Percentiles rank a stretch among this genome's conserved stretches.
Evolutionary conservation across 257 asterid genomes (phyloP).

Genomic region (Scutellaria galericulata): DNA sequence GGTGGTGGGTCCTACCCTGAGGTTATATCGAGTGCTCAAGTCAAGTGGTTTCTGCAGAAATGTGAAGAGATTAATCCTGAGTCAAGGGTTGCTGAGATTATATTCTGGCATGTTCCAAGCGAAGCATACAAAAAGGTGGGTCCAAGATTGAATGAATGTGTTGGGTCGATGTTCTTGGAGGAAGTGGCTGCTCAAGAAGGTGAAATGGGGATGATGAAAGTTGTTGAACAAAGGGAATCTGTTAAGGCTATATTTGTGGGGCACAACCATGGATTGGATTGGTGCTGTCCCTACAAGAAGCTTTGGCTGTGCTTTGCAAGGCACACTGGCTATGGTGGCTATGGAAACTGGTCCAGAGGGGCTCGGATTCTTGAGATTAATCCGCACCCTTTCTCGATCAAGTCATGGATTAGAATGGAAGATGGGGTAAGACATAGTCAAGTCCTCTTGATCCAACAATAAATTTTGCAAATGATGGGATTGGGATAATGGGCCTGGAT

Average conservation of each 20-base stretch:
- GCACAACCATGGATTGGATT: slow-evolving; percentile 93
- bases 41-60: slow-evolving; percentile 67
- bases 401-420: slow-evolving; percentile 93
- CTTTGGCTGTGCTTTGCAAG: slow-evolving; percentile 91
- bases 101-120: slow-evolving; percentile 94
- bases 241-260: slow-evolving; percentile 92
- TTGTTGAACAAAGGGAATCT: slow-evolving; percentile 66
- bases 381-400: slow-evolving; percentile 62
- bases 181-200: slow-evolving; percentile 79
- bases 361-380: slow-evolving; percentile 69
- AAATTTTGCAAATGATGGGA: no score
- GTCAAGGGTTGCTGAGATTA: slow-evolving; percentile 77
- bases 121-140: slow-evolving; percentile 60
- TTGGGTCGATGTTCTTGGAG: slow-evolving; percentile 85
- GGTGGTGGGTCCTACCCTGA: slow-evolving; percentile 95
- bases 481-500: no score
- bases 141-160: slow-evolving; percentile 48
- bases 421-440: slow-evolving; percentile 67
- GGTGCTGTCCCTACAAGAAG: slow-evolving; percentile 88
- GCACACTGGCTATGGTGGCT: slow-evolving; percentile 97
- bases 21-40: slow-evolving; percentile 79
- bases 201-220: slow-evolving; percentile 88
- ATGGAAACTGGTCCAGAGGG: slow-evolving; percentile 86
- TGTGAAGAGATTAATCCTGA: slow-evolving; percentile 67
- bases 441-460: slow-evolving; percentile 30